phyloP scores from a whole-genome alignment of 768 basidiomycete species.

The Boletus vinaceobasis region DNA sequence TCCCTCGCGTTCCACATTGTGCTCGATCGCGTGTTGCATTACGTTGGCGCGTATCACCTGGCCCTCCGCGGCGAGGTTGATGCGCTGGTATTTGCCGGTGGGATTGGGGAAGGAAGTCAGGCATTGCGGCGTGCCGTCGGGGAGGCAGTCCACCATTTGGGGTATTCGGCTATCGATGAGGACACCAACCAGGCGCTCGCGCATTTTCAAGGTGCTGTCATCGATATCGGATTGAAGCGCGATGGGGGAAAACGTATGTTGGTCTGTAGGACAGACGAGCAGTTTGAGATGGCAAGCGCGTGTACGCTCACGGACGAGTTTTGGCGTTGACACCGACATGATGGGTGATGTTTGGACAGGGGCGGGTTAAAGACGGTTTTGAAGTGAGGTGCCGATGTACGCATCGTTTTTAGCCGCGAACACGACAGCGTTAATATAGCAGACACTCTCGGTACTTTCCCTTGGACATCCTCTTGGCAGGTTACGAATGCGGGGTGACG shows the following conservation, averaged over 20 bases:
- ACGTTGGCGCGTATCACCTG: constrained; percentile 69
- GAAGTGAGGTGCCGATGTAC: neutral
- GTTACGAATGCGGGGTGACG: neutral
- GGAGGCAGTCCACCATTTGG: constrained; percentile 54
- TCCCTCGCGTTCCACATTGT: constrained; percentile 76
- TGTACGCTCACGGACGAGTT: constrained; percentile 28
- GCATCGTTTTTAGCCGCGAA: too few relatives aligned
- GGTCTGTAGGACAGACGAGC: constrained; percentile 67
- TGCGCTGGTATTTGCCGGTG: constrained; percentile 82
- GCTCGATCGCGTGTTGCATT: constrained; percentile 71
- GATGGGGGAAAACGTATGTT: constrained; percentile 38
- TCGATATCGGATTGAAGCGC: constrained; percentile 43
- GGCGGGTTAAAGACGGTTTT: neutral
- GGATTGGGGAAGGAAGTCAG: constrained; percentile 76
- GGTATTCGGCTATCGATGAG: constrained; percentile 50
- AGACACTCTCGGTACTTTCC: neutral
- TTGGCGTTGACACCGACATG: constrained; percentile 9
- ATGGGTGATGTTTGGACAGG: neutral
- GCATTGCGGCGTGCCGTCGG: constrained; percentile 60
- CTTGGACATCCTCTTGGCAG: neutral
- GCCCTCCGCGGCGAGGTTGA: constrained; percentile 68
- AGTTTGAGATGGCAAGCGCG: constrained; percentile 48
- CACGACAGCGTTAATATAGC: too few relatives aligned
- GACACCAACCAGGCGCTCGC: constrained; percentile 44
- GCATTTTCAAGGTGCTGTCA: constrained; percentile 36